Percentiles rank a stretch among this genome's conserved stretches.
These are phyloP conservation scores for Candida manassasensis DNA, from an alignment of 805 yeast genomes.

Conservation along the genomic window DNA sequence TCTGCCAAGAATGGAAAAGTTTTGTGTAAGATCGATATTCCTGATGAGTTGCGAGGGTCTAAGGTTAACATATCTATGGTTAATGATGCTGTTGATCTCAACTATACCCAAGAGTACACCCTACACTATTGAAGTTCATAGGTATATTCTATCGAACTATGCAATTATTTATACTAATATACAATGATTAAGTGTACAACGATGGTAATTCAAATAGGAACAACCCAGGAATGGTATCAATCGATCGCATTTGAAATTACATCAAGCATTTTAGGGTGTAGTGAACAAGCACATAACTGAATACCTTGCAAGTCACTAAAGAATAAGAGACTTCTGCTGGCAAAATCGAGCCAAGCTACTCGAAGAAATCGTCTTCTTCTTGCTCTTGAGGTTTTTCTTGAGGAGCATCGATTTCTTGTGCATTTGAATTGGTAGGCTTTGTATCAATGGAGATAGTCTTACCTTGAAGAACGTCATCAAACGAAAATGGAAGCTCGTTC, in stretches of 20 bases:
- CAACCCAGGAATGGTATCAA: too few relatives aligned
- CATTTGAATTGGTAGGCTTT: slow-evolving; percentile 9
- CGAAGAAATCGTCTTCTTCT: slow-evolving; percentile 44
- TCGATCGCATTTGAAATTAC: too few relatives aligned
- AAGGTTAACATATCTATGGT: slow-evolving; percentile 46
- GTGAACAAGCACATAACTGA: too few relatives aligned
- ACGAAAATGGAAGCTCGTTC: slow-evolving; percentile 49
- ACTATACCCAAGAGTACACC: slow-evolving; percentile 24
- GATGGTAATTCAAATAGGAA: too few relatives aligned
- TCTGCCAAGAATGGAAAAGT: slow-evolving; percentile 35
- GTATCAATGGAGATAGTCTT: slow-evolving; percentile 24
- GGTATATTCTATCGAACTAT: slow-evolving; percentile 1
- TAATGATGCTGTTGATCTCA: slow-evolving; percentile 64
- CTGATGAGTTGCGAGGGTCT: slow-evolving; percentile 44
- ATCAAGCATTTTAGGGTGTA: too few relatives aligned
- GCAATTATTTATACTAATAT: slow-evolving; percentile 1
- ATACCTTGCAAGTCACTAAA: too few relatives aligned
- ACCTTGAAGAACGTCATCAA: slow-evolving; percentile 44
- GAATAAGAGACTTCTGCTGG: too few relatives aligned
- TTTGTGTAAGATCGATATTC: slow-evolving; percentile 44
- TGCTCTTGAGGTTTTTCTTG: slow-evolving; percentile 22
- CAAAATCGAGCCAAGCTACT: too few relatives aligned
- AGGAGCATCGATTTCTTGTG: slow-evolving; percentile 42
- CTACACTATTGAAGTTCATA: slow-evolving; percentile 1
- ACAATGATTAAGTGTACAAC: background rate